Evolutionary conservation across 768 basidiomycete species (phyloP), one percentile per base, ranked within the genome.

Genomic region (Russula lepida): DNA sequence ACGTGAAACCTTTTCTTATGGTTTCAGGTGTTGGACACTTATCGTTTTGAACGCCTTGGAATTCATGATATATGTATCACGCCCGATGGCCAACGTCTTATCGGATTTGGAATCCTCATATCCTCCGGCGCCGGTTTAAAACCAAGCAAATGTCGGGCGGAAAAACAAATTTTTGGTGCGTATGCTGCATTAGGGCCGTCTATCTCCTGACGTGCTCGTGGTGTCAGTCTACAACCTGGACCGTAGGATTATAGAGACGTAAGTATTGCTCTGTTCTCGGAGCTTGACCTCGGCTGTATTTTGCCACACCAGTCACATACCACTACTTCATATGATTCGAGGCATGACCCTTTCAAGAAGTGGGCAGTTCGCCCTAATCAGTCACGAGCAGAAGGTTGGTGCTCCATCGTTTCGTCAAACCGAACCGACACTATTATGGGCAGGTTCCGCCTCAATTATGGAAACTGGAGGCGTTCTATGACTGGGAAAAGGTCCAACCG

Each of bases 371-470:
- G 88, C 84, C n/a, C 70, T 90, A 52, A 78, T 89, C 54, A 88
- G 85, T 69, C 88, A 87, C 67, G 86, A 89, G 69, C 81, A 85
- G 67, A 84, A 84, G 78, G 86, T 83, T 30, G 12, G 75, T 50
- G 13, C 7, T 13, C 25, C 19, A 21, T 28, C 28, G 33, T n/a
- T 19, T 17, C 37, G 30, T 30, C 12, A 27, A 32, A 32, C 17
- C 33, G 25, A 11, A 12, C 17, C 17, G 13, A 52, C 41, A 25
- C 51, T 48, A 37, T 39, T 30, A 21, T 35, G 13, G 21, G 23
- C 61, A 88, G 86, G 82, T 85, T 7, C 81, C 86, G 15, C 88
- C 89, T 4, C 88, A 89, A 69, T 74, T 89, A 7, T 90, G 88
- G 88, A 84, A 81, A 71, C 71, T 90, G 48, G 84, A 87, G 48